Evolutionary conservation across 768 basidiomycete genomes (phyloP), one percentile per base, ranked within the genome.

Genomic region (Inosperma sp.): DNA sequence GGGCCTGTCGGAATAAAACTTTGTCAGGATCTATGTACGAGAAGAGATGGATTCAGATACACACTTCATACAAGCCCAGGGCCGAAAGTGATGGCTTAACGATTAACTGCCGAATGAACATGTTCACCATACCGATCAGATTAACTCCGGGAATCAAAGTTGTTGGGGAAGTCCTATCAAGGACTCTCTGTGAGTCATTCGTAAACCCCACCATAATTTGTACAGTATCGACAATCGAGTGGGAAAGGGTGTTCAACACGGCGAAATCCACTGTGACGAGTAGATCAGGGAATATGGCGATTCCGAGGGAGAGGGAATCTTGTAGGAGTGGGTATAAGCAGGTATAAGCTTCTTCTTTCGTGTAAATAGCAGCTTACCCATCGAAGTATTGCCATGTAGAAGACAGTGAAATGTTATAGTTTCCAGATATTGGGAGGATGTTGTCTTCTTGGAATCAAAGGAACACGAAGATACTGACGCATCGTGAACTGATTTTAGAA

Each of bases 191-290:
- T 3, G 56, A 55, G 16, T 54, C 44, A 39, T 58, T 57, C 8
- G 49, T 56, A 13, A 59, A 29, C 4, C 45, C 53, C 9, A 53
- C 26, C 19, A 50, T 22, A 26, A 59, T 27, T 25, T 51, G 51
- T 3, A 57, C 45, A 5, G 49, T 26, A 37, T 51, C 31, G 14
- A 16, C 29, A 13, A 55, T 49, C 25, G 22, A 21, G 10, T 31
- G 27, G 2, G 41, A 4, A n/a, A 13, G 36, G 9, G 52, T 29
- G 10, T 51, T 48, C 10, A 59, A 35, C 14, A 9, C 13, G 7
- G 56, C 57, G 43, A 56, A 58, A 16, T 61, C 46, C 9, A 63
- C 51, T 14, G 51, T 56, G 27, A 62, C 36, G 5, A 60, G 42
- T 25, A 62, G 45, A 41, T 58, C 59, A 16, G 61, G 61, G n/a